A percentile compares a stretch with the other conserved stretches of the same genome.
phyloP scores from a whole-genome alignment of 2,329 filamentous ascomycete genomes.

The Calonectria multiphialidica region DNA sequence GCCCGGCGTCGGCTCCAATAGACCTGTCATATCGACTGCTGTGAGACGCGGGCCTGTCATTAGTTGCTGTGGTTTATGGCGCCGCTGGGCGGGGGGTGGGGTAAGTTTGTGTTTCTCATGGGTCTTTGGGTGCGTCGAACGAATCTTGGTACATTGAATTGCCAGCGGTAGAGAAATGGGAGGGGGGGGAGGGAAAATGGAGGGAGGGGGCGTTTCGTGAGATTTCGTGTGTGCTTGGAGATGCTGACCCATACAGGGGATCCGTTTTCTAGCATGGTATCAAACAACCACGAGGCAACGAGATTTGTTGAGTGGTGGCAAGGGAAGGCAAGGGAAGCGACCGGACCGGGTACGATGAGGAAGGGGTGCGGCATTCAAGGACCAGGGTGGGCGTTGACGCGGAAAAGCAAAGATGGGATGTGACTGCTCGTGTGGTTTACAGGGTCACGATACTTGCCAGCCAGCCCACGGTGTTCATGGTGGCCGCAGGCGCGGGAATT shows the following conservation, averaged over 20 bases:
- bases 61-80: slow-evolving; percentile 40
- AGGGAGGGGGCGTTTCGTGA: not conserved
- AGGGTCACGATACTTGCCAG: slow-evolving; percentile 31
- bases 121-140: not conserved
- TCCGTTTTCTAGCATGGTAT: slow-evolving; percentile 20
- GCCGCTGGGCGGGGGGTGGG: slow-evolving; percentile 36
- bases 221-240: not conserved
- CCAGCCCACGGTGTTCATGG: slow-evolving; percentile 28
- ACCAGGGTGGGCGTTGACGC: slow-evolving; percentile 12
- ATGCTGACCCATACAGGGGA: slow-evolving; percentile 2
- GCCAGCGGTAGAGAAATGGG: not conserved
- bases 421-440: slow-evolving; percentile 34
- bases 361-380: not conserved
- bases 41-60: slow-evolving; percentile 45
- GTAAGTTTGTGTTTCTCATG: slow-evolving; percentile 19
- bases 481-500: slow-evolving; percentile 26
- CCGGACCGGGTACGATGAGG: slow-evolving; percentile 18
- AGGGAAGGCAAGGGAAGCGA: slow-evolving; percentile 17
- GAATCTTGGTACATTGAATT: not conserved
- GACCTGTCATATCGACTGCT: slow-evolving; percentile 52
- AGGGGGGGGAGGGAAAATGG: not conserved
- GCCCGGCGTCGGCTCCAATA: slow-evolving; percentile 35
- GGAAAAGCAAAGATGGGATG: slow-evolving; percentile 42
- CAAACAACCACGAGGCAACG: slow-evolving; percentile 15
- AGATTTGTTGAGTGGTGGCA: slow-evolving; percentile 29